Evolutionary conservation across 2,329 filamentous ascomycete species (phyloP), one percentile per base, ranked within the genome.

Genomic region (Geosmithia putterillii): DNA sequence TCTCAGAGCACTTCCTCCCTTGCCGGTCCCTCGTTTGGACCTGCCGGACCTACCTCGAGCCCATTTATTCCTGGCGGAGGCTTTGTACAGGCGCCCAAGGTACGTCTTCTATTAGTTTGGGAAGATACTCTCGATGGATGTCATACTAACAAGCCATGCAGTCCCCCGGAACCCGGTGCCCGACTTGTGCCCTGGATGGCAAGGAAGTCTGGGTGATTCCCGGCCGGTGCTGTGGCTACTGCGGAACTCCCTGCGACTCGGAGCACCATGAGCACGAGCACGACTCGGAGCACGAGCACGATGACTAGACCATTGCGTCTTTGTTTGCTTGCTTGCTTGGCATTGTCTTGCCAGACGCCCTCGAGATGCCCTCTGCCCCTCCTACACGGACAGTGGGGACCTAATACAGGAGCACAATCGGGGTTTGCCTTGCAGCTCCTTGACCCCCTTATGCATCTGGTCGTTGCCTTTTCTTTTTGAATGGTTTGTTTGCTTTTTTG

Each of bases 141-240:
- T n/a, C n/a, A n/a, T n/a, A n/a, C n/a, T n/a, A n/a, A n/a, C n/a
- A n/a, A n/a, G n/a, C n/a, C n/a, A n/a, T n/a, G n/a, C 38, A 64
- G 55, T 64, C 73, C 46, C 65, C 71, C 4, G 72, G 72, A 9
- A 69, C 73, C 21, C 61, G 64, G 50, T 76, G 72, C 53, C 70
- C 71, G 40, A 73, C 64, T 4, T 76, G 72, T 50, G 62, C 64
- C 42, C 53, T 58, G 37, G 58, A 62, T 39, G 72, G 72, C 46
- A 61, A 67, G 47, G 72, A 74, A 51, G 68, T 71, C 38, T 76
- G 72, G 72, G 72, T 76, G 20, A 71, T 74, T 47, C 71, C 70
- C 25, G 72, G 72, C 42, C 65, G 68, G 45, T 59, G 59, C 42
- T 76, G 72, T 51, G 65, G 65, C 25, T 66, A 69, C 49, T 74